Evolutionary conservation across 2,329 filamentous ascomycete species (phyloP), one percentile per base, ranked within the genome.

Genomic region (Exutisphaerella laricina): DNA sequence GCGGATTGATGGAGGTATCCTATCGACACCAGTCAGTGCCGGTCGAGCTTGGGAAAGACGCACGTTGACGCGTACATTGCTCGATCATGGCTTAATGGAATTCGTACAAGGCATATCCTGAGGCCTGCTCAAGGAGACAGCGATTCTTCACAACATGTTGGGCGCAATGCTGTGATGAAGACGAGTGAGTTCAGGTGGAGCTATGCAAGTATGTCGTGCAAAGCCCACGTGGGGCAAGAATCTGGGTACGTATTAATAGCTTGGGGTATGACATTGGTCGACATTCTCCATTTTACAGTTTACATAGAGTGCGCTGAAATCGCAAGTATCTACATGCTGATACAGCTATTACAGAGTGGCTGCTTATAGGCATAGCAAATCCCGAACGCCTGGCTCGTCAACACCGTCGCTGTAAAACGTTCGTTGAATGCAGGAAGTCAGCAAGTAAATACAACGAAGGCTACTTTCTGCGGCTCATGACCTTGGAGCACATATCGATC

Each of bases 401-500:
- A 23, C 18, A 23, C 13, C 16, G 14, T 45, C 42, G 14, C 31
- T 18, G 30, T 13, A 9, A 25, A 37, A 33, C 25, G 36, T 26
- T 46, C 35, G 41, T 18, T 34, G 37, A 14, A 17, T 2, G 14
- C 14, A 20, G 16, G 30, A 17, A 22, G 22, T 13, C 8, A 31
- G 12, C 12, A 17, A 33, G 20, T 9, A 30, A 18, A 13, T 20
- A 21, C n/a, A n/a, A 13, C 7, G 4, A 14, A 22, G 30, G 23
- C 51, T 73, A 97, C 68, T 95, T 96, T 64, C 88, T 77, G 59
- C 90, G 78, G 68, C 88, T 83, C 71, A 95, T 79, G 12, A 89
- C 88, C 72, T 95, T 96, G 57, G 83, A 78, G 55, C 88, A 94
- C 87, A 97, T 96, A 60, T 96, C 88, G 33, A 95, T 72, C 29